phyloP scores from a whole-genome alignment of 495 filamentous ascomycete species.

The Hypoxylon perforatum region DNA sequence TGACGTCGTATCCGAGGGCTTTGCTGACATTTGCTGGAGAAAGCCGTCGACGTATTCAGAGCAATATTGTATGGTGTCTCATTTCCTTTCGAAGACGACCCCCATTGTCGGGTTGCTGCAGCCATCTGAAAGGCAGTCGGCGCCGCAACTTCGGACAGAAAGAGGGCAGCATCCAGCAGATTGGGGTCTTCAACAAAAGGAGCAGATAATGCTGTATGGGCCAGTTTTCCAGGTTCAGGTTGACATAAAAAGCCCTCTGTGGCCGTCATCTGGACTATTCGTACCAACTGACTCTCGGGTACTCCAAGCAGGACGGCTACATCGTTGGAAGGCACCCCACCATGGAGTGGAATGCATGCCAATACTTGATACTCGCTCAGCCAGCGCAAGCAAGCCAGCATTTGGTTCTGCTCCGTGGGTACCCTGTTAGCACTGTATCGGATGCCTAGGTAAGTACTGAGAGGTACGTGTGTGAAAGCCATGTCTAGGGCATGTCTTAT shows the following conservation, averaged over 20 bases:
- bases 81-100: slow-evolving; percentile 14
- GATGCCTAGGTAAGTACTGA: too few species aligned
- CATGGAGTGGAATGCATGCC: slow-evolving; percentile 53
- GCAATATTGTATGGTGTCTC: slow-evolving; percentile 40
- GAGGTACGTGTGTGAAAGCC: background rate
- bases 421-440: background rate
- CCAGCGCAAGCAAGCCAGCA: slow-evolving; percentile 57
- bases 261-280: slow-evolving; percentile 51
- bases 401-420: slow-evolving; percentile 42
- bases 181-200: slow-evolving; percentile 48
- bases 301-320: slow-evolving; percentile 51
- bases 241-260: slow-evolving; percentile 54
- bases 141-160: slow-evolving; percentile 48
- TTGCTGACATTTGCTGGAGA: slow-evolving; percentile 30
- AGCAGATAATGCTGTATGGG: slow-evolving; percentile 52
- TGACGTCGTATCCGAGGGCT: slow-evolving; percentile 45
- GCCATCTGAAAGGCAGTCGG: slow-evolving; percentile 53
- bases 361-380: slow-evolving; percentile 57
- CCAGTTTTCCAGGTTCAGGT: slow-evolving; percentile 46
- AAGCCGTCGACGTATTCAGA: slow-evolving; percentile 33
- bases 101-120: slow-evolving; percentile 44
- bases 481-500: background rate
- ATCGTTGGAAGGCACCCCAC: slow-evolving; percentile 49
- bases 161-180: slow-evolving; percentile 53
- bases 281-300: slow-evolving; percentile 49